Evolutionary conservation across 257 asterid species (phyloP).

Genomic region (Ajuga chamaepitys): DNA sequence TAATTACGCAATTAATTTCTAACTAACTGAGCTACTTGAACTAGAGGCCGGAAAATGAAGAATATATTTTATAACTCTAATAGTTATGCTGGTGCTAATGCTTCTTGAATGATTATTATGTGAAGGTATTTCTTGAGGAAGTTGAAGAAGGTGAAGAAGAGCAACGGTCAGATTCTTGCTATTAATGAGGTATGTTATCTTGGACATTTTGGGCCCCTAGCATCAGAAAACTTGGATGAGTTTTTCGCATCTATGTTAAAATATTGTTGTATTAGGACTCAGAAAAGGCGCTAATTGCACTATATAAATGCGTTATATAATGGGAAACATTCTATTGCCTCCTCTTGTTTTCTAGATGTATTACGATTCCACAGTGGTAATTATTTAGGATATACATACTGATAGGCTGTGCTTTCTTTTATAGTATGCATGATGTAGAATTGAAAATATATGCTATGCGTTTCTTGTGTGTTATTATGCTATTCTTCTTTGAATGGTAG

Average conservation of each 20-base stretch:
- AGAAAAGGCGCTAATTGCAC: too few relatives aligned
- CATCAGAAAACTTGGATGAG: neutral
- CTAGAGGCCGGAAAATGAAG: too few relatives aligned
- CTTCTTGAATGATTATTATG: neutral
- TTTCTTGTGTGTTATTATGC: neutral
- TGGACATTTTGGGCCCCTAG: neutral
- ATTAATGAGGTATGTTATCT: slow-evolving; percentile 39
- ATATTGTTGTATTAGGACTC: neutral
- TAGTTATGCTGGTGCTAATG: neutral
- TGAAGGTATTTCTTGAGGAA: slow-evolving; percentile 38
- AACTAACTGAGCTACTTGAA: too few relatives aligned
- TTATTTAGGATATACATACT: neutral
- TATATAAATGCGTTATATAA: neutral
- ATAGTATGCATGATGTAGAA: neutral
- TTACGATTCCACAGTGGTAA: neutral
- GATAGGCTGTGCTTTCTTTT: too few relatives aligned
- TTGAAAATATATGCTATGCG: neutral
- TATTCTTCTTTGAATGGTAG: neutral
- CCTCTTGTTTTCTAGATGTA: neutral
- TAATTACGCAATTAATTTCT: too few relatives aligned
- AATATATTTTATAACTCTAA: too few relatives aligned
- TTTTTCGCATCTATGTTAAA: neutral
- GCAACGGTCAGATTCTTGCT: slow-evolving; percentile 39
- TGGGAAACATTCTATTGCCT: too few relatives aligned
- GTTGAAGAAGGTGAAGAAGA: slow-evolving; percentile 41